These are phyloP conservation scores for Silene latifolia DNA, from an alignment of 148 eudicot genomes.

Conservation along the genomic window DNA sequence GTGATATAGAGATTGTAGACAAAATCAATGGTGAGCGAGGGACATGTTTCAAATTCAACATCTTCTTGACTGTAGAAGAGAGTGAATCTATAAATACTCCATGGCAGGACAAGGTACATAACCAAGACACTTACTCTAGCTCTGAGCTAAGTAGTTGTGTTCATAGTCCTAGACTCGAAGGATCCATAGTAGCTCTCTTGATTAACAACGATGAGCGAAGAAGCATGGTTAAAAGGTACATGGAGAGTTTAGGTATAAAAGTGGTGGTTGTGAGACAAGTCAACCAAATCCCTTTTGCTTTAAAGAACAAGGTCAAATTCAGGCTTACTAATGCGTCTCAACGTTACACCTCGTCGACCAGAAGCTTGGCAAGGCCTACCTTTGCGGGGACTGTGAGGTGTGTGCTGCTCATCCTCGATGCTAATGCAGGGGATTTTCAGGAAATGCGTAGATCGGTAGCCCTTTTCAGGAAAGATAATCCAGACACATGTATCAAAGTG, in stretches of 20 bases:
- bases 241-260: conserved; percentile 51
- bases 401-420: conserved; percentile 55
- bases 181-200: conserved; percentile 53
- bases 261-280: conserved; percentile 35
- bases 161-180: conserved; percentile 37
- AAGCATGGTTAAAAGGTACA: conserved; percentile 37
- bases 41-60: conserved; percentile 67
- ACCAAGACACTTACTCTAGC: conserved; percentile 16
- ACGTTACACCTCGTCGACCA: not conserved
- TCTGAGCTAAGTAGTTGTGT: conserved; percentile 19
- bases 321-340: conserved; percentile 24
- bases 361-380: conserved; percentile 12
- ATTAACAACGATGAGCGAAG: conserved; percentile 53
- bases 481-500: conserved; percentile 36
- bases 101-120: not conserved
- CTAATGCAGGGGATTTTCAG: conserved; percentile 47
- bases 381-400: conserved; percentile 26
- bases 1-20: conserved; percentile 73
- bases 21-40: conserved; percentile 56
- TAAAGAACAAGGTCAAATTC: conserved; percentile 37
- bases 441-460: conserved; percentile 47
- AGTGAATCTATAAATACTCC: not conserved
- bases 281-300: conserved; percentile 34
- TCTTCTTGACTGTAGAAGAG: conserved; percentile 30
- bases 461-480: conserved; percentile 55